A percentile compares a stretch with the other conserved stretches of the same genome.
Evolutionary conservation across 2,329 filamentous ascomycete genomes (phyloP).

Genomic region (Fusarium redolens): DNA sequence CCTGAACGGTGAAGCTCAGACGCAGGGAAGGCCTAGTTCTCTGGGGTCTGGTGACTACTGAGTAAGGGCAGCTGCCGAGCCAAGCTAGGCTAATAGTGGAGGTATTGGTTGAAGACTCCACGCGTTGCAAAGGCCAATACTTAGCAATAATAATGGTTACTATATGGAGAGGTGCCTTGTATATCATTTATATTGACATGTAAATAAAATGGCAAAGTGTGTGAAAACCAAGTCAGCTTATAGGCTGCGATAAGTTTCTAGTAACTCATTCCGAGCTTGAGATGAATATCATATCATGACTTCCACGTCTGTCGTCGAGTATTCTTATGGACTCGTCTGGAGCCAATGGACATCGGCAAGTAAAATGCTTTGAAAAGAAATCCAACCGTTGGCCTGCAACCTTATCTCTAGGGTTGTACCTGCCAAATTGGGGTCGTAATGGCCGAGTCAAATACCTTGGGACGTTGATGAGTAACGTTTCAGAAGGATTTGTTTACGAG

Average conservation of each 20-base stretch:
- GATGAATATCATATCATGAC: background rate
- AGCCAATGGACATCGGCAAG: slow-evolving; percentile 19
- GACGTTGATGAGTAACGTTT: slow-evolving; percentile 6
- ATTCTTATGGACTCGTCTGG: background rate
- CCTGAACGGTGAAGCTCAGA: slow-evolving; percentile 32
- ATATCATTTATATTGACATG: background rate
- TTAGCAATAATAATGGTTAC: background rate
- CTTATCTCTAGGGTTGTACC: slow-evolving; percentile 12
- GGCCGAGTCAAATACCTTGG: background rate
- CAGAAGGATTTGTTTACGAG: slow-evolving; percentile 12
- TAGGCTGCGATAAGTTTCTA: background rate
- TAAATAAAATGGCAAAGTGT: background rate
- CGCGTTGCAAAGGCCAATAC: background rate
- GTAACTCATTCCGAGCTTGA: too few relatives aligned
- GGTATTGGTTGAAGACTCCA: slow-evolving; percentile 3
- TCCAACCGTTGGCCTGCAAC: slow-evolving; percentile 5
- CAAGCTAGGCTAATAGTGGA: slow-evolving; percentile 38
- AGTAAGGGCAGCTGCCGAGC: slow-evolving; percentile 33
- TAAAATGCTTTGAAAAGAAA: slow-evolving; percentile 3
- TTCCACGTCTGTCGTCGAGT: background rate
- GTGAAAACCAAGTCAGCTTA: background rate
- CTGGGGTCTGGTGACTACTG: slow-evolving; percentile 40
- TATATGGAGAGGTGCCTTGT: background rate
- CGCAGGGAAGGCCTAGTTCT: slow-evolving; percentile 18
- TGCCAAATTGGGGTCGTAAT: slow-evolving; percentile 4